These are phyloP conservation scores for Tetrapisispora namnaoensis DNA, from an alignment of 805 yeast genomes.

Conservation along the genomic window DNA sequence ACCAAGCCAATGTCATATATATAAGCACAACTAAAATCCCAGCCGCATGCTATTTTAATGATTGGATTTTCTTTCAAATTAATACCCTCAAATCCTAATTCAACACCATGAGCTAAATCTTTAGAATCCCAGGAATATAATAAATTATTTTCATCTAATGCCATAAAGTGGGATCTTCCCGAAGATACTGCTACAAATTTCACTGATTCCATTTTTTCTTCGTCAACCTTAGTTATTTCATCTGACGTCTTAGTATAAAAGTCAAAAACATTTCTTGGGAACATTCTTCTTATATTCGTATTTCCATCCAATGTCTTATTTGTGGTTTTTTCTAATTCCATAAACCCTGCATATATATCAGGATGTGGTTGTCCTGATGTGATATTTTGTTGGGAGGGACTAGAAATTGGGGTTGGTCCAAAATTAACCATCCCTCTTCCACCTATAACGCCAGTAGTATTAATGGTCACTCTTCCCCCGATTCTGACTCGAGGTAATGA, in stretches of 20 bases:
- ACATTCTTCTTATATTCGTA: constrained; percentile 21
- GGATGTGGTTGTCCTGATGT: constrained; percentile 16
- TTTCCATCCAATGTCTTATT: constrained; percentile 20
- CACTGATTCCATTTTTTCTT: constrained; percentile 14
- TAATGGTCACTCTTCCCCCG: constrained; percentile 14
- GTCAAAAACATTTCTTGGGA: constrained; percentile 21
- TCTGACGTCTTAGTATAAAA: constrained; percentile 7
- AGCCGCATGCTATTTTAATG: constrained; percentile 50
- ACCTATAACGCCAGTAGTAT: constrained; percentile 14
- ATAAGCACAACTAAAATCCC: constrained; percentile 49
- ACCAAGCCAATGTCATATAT: constrained; percentile 44
- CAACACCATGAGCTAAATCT: constrained; percentile 35
- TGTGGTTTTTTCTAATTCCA: constrained; percentile 13
- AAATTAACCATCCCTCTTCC: constrained; percentile 3
- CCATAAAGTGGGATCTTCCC: constrained; percentile 58
- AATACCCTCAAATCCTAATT: constrained; percentile 30
- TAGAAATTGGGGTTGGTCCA: constrained; percentile 13
- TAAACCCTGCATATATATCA: constrained; percentile 21
- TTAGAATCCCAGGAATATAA: constrained; percentile 56
- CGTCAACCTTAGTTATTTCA: constrained; percentile 8
- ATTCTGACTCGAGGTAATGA: constrained; percentile 13
- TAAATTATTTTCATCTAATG: constrained; percentile 39
- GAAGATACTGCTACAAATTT: constrained; percentile 43
- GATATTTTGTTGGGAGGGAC: neutral
- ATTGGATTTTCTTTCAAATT: constrained; percentile 27